Evolutionary conservation across 2,329 filamentous ascomycete genomes (phyloP).

Genomic region (Exophiala oligosperma): DNA sequence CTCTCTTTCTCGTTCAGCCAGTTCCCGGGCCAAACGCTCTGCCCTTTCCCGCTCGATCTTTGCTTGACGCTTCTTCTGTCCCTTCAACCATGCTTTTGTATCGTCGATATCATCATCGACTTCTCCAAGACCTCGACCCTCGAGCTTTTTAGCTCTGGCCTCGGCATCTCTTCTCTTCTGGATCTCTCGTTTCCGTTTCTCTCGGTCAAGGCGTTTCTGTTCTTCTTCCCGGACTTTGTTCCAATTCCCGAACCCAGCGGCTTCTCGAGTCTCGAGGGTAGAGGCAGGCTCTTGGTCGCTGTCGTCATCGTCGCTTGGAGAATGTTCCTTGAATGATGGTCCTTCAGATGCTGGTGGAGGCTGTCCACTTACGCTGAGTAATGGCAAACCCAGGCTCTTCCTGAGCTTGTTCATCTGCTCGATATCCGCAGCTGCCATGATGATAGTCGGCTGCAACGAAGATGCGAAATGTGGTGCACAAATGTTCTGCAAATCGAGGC

Average conservation of each 20-base stretch:
- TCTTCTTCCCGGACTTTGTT: constrained; percentile 65
- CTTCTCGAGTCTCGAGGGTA: constrained; percentile 71
- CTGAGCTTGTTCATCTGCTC: constrained; percentile 33
- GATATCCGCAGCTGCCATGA: constrained; percentile 28
- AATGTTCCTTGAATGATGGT: constrained; percentile 55
- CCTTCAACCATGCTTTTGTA: constrained; percentile 81
- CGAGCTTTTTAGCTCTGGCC: constrained; percentile 70
- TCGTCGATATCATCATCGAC: constrained; percentile 66
- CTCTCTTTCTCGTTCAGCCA: constrained; percentile 71
- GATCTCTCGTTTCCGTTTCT: constrained; percentile 77
- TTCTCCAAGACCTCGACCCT: constrained; percentile 84
- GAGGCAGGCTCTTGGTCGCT: constrained; percentile 70
- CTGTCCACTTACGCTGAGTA: constrained; percentile 28
- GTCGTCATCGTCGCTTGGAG: constrained; percentile 39
- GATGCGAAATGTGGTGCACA: no score
- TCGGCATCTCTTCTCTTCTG: constrained; percentile 85
- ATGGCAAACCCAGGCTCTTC: constrained; percentile 30
- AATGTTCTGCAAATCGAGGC: background rate
- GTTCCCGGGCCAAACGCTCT: constrained; percentile 70
- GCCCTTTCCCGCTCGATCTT: constrained; percentile 76
- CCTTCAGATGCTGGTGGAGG: constrained; percentile 37
- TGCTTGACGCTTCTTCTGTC: constrained; percentile 91
- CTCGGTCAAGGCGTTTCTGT: constrained; percentile 66
- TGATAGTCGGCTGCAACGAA: constrained; percentile 3
- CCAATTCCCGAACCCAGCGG: constrained; percentile 48